Evolutionary conservation across 768 basidiomycete species (phyloP), one percentile per base, ranked within the genome.

Genomic region (Mycena capillaripes): DNA sequence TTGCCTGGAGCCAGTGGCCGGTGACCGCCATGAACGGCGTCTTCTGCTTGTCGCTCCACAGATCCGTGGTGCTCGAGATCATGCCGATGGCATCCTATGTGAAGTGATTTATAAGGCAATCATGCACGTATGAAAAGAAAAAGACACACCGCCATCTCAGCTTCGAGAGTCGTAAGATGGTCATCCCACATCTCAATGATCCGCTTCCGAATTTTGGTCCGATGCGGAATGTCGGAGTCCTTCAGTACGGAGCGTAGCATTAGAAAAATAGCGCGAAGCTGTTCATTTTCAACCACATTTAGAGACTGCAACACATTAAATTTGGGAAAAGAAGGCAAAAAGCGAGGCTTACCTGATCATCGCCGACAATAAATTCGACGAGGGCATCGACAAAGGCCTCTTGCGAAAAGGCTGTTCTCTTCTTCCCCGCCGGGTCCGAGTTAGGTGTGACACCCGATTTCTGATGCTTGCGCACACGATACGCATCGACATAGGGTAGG

Each of bases 1-100:
- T n/a, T n/a, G n/a, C n/a, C n/a, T n/a, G n/a, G n/a, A n/a, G n/a
- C n/a, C n/a, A n/a, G n/a, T n/a, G n/a, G n/a, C n/a, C n/a, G n/a
- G n/a, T n/a, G n/a, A n/a, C n/a, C n/a, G n/a, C n/a, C n/a, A n/a
- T n/a, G n/a, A n/a, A n/a, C n/a, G n/a, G n/a, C n/a, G n/a, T n/a
- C n/a, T n/a, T n/a, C n/a, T n/a, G n/a, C n/a, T n/a, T n/a, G n/a
- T n/a, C n/a, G n/a, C n/a, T n/a, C n/a, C n/a, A n/a, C n/a, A n/a
- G n/a, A n/a, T n/a, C n/a, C n/a, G n/a, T n/a, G n/a, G n/a, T 85
- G 2, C 77, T 64, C 1, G 82, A 86, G 1, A 86, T 78, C 62
- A 79, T 82, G n/a, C 83, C 81, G 23, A 80, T 42, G 11, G 80
- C 66, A 59, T 72, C 59, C 83, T 83, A 66, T 30, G 21, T 32